These are phyloP conservation scores for Nigrospora oryzae DNA, from an alignment of 2,329 filamentous ascomycete species.

Conservation along the genomic window DNA sequence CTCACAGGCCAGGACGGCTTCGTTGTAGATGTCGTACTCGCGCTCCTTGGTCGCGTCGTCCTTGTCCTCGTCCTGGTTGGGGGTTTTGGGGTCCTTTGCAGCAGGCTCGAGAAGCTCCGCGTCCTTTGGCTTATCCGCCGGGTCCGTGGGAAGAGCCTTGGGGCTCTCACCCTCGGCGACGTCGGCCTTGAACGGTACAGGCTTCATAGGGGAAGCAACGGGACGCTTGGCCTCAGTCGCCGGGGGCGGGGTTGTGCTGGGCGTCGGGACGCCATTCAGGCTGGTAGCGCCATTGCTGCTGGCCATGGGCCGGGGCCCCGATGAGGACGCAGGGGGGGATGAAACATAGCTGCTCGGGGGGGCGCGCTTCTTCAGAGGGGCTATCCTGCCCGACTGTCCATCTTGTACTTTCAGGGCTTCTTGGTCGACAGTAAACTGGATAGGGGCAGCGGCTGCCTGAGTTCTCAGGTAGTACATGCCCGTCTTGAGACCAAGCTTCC, in stretches of 20 bases:
- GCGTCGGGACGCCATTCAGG: conserved; percentile 59
- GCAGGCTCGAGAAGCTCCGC: conserved; percentile 57
- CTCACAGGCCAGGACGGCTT: conserved; percentile 82
- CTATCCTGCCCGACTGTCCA: conserved; percentile 60
- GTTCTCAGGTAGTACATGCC: conserved; percentile 99
- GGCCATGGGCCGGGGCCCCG: conserved; percentile 51
- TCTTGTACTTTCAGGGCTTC: conserved; percentile 85
- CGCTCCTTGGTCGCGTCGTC: conserved; percentile 63
- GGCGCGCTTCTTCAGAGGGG: conserved; percentile 60
- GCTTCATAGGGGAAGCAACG: conserved; percentile 49
- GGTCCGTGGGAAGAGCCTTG: conserved; percentile 67
- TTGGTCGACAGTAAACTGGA: conserved; percentile 98
- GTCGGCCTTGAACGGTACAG: conserved; percentile 68
- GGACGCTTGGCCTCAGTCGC: conserved; percentile 31
- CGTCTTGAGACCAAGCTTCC: conserved; percentile 98
- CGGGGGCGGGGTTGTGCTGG: conserved; percentile 58
- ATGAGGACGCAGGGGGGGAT: conserved; percentile 50
- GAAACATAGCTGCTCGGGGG: conserved; percentile 49
- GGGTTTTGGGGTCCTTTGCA: conserved; percentile 39
- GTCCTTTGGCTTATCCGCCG: conserved; percentile 49
- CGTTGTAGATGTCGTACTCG: conserved; percentile 90
- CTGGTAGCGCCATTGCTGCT: conserved; percentile 23
- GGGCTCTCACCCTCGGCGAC: conserved; percentile 70
- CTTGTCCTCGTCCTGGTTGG: conserved; percentile 62
- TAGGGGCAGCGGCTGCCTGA: conserved; percentile 91